Evolutionary conservation across 2,329 filamentous ascomycete genomes (phyloP), one percentile per base, ranked within the genome.

Genomic region (Epichloe elymi): DNA sequence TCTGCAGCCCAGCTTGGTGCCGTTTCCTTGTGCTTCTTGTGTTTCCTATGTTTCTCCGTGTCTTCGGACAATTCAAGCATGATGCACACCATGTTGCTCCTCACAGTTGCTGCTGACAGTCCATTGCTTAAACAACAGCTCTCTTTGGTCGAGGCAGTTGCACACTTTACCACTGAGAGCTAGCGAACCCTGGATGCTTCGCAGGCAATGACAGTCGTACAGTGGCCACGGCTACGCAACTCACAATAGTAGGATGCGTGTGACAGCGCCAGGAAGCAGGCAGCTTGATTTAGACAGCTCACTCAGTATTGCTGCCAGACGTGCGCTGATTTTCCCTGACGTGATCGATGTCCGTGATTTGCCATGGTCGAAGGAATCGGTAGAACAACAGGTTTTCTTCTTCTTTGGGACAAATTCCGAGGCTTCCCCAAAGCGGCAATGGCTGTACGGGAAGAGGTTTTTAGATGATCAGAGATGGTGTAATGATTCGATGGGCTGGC

Each of bases 171-270:
- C 26, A 26, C 14, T 14, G 10, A 10, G 30, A 38, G 12, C 11
- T 35, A n/a, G 39, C 30, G 23, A 23, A 35, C 39, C 26, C 15
- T 35, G 30, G 50, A 38, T 39, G 23, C 46, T 51, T 46, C 46
- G 44, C 40, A 40, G 48, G 41, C 40, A 45, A 51, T 44, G 14
- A 15, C 14, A 17, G 46, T 52, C 19, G 35, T 42, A 48, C 46
- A 17, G n/a, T 17, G 17, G 33, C 15, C 12, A 33, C 37, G 37
- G 12, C 46, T 17, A 42, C 40, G 36, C 35, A 40, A 35, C 23
- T 51, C 38, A 30, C 39, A 20, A 47, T 20, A 17, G 10, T 20
- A 43, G 23, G 20, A 48, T 20, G 38, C 11, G 41, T 50, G 42
- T 50, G 19, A 44, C 48, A 44, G 30, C 44, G 19, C 17, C 30